A percentile compares a stretch with the other conserved stretches of the same genome.
These are phyloP conservation scores for Eucalyptus guilfoylei DNA, from an alignment of 345 rosid genomes.

Conservation along the genomic window DNA sequence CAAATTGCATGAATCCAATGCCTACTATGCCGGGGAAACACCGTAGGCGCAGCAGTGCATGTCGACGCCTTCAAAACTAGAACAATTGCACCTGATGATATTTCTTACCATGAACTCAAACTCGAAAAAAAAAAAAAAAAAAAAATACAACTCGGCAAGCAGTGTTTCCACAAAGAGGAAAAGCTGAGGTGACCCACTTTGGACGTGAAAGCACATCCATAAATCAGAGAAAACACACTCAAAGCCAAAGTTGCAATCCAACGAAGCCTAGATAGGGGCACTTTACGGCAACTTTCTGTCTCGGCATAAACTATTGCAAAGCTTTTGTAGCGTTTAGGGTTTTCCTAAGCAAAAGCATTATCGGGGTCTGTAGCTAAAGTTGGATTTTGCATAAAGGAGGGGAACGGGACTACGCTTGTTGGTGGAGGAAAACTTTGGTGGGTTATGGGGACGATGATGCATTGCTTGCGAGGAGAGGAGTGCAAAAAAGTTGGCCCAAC, in stretches of 20 bases:
- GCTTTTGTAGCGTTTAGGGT: neutral
- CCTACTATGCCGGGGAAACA: too few relatives aligned
- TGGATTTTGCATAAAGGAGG: neutral
- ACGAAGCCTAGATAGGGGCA: neutral
- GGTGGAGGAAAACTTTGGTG: neutral
- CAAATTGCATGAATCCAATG: neutral
- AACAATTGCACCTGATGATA: neutral
- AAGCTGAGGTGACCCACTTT: neutral
- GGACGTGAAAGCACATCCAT: neutral
- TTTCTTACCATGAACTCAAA: neutral
- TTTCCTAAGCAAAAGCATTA: neutral
- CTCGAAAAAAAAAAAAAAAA: neutral
- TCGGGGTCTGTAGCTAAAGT: neutral
- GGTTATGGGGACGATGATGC: neutral
- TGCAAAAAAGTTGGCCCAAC: neutral
- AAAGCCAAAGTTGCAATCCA: neutral
- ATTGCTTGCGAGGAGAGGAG: neutral
- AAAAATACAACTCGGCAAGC: neutral
- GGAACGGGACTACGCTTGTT: neutral
- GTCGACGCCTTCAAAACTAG: rapidly evolving
- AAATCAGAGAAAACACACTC: neutral
- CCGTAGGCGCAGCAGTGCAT: rapidly evolving
- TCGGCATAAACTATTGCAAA: neutral
- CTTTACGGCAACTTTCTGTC: neutral
- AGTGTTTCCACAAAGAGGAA: neutral